Percentiles rank a stretch among this genome's conserved stretches.
Evolutionary conservation across 2,329 filamentous ascomycete species (phyloP).

Genomic region (Rhynchosporium graminicola): DNA sequence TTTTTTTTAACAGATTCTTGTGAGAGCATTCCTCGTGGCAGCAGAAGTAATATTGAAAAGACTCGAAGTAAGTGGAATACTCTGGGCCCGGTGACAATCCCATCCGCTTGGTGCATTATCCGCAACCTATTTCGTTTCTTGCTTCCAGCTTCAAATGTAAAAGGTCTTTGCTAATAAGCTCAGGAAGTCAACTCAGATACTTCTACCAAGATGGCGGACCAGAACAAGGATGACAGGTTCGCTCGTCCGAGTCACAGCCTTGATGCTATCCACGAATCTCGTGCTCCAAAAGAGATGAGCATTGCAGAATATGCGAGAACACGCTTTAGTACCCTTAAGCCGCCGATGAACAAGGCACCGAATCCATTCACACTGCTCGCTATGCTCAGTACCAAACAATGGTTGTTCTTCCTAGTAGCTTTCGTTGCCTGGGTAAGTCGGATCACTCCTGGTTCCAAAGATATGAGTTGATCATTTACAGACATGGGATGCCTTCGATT

Average conservation of each 20-base stretch:
- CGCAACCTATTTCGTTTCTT: neutral
- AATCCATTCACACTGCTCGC: slow-evolving; percentile 71
- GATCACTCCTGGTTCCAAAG: neutral
- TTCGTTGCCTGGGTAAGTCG: slow-evolving; percentile 63
- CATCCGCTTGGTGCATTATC: neutral
- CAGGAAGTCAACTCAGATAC: neutral
- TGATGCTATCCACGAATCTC: slow-evolving; percentile 27
- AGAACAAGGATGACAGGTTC: slow-evolving; percentile 18
- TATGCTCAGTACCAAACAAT: slow-evolving; percentile 64
- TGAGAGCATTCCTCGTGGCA: neutral
- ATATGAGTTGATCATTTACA: slow-evolving; percentile 16
- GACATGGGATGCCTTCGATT: slow-evolving; percentile 81
- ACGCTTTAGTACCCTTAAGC: slow-evolving; percentile 57
- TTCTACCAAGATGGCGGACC: slow-evolving; percentile 17
- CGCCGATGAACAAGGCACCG: slow-evolving; percentile 60
- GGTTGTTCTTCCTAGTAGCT: slow-evolving; percentile 75
- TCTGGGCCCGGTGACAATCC: neutral
- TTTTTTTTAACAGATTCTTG: neutral
- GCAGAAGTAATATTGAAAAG: neutral
- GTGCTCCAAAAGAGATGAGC: slow-evolving; percentile 30
- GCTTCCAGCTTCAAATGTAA: neutral
- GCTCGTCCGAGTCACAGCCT: slow-evolving; percentile 6
- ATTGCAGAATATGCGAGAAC: slow-evolving; percentile 48
- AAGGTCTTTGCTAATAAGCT: neutral
- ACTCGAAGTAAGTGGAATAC: neutral